Conservation (phyloP, 2,329 filamentous ascomycete species). For the Cercospora nicotianae region DNA sequence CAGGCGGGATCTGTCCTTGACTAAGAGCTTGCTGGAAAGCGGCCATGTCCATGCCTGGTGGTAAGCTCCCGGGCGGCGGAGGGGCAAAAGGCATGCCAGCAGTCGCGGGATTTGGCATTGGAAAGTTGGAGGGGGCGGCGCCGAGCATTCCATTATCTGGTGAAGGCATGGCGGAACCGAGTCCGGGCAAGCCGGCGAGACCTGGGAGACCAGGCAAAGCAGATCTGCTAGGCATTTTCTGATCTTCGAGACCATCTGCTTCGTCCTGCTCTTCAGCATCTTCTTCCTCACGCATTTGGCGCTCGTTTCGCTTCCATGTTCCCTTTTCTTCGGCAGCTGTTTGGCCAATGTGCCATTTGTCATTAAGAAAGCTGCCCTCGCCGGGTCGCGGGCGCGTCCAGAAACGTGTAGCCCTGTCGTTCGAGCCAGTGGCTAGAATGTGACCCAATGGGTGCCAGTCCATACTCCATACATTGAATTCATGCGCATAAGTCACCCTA, state of each 20-base stretch:
- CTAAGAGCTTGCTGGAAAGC: conserved; percentile 36
- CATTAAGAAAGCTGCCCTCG: conserved; percentile 79
- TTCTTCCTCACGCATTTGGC: conserved; percentile 83
- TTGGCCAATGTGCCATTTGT: conserved; percentile 94
- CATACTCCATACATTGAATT: conserved; percentile 94
- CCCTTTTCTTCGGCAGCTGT: conserved; percentile 89
- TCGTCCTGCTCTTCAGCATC: conserved; percentile 93
- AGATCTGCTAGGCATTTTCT: conserved; percentile 70
- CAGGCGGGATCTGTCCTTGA: conserved; percentile 28
- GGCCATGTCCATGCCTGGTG: conserved; percentile 37
- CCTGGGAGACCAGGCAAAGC: conserved; percentile 61
- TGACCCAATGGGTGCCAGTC: conserved; percentile 98
- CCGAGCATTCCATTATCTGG: conserved; percentile 27
- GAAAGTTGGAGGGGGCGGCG: conserved; percentile 35
- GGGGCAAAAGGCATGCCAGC: conserved; percentile 28
- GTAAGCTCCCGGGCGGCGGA: conserved; percentile 26
- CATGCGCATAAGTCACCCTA: conserved; percentile 81
- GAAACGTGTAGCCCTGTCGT: conserved; percentile 94
- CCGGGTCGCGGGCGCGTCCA: conserved; percentile 91
- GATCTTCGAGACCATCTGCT: conserved; percentile 86
- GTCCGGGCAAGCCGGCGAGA: conserved; percentile 45
- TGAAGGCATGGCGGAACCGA: conserved; percentile 21
- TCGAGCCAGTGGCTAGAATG: conserved; percentile 90
- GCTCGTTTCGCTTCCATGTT: conserved; percentile 83
- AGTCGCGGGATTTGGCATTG: conserved; percentile 34